A percentile compares a stretch with the other conserved stretches of the same genome.
Conservation (phyloP, 129 eudicot species). For the Smallanthus sonchifolius region DNA sequence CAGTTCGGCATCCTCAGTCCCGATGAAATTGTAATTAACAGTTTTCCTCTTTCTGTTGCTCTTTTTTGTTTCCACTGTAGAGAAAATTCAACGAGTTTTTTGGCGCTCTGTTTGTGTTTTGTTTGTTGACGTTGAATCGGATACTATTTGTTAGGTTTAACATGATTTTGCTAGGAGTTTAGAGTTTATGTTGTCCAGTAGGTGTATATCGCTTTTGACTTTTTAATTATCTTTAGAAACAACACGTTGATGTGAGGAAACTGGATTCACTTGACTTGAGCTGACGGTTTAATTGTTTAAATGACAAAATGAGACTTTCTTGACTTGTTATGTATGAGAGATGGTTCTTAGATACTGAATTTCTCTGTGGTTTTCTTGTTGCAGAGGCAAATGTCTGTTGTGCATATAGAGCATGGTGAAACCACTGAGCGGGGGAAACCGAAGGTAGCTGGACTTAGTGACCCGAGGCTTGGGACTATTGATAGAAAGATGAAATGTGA, state of each 20-base stretch:
- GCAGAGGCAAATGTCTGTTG: conserved; percentile 98
- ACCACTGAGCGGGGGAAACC: conserved; percentile 94
- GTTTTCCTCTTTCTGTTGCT: neutral
- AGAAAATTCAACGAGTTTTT: neutral
- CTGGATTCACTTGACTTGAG: neutral
- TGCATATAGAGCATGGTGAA: conserved; percentile 88
- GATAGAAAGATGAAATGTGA: conserved; percentile 93
- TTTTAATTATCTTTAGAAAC: neutral
- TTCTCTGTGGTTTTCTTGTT: conserved; percentile 9
- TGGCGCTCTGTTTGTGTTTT: neutral
- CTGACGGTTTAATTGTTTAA: neutral
- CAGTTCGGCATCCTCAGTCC: conserved; percentile 98
- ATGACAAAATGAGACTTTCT: neutral
- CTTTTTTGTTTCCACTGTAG: neutral
- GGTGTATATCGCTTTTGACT: neutral
- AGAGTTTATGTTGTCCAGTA: neutral
- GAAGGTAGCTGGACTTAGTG: conserved; percentile 85
- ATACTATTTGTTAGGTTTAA: neutral
- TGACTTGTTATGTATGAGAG: neutral
- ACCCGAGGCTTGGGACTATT: conserved; percentile 87
- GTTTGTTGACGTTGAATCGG: neutral
- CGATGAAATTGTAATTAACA: conserved; percentile 78
- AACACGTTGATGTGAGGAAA: neutral
- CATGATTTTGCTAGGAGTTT: neutral
- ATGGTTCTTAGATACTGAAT: neutral